These are phyloP conservation scores for Tolypocladium album DNA, from an alignment of 2,329 filamentous ascomycete genomes.

Conservation along the genomic window DNA sequence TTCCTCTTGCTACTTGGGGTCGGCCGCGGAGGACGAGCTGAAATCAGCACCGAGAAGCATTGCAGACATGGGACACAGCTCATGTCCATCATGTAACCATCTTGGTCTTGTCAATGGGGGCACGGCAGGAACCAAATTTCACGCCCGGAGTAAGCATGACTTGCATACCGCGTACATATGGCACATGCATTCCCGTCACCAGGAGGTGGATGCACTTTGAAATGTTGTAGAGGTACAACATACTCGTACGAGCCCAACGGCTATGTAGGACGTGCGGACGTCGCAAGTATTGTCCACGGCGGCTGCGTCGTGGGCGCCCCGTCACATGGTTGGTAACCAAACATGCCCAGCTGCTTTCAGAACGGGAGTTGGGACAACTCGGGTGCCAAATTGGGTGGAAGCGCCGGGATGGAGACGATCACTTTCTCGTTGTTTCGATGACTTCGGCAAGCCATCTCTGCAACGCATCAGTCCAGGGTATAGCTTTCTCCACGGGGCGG, in stretches of 20 bases:
- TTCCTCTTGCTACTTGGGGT: not conserved
- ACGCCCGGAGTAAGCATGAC: slow-evolving; percentile 1
- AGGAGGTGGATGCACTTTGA: not conserved
- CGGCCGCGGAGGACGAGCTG: not conserved
- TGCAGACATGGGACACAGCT: not conserved
- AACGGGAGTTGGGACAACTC: not conserved
- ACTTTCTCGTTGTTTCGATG: not conserved
- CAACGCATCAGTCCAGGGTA: slow-evolving; percentile 5
- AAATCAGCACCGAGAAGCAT: not conserved
- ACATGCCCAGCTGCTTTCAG: not conserved
- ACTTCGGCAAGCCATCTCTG: not conserved
- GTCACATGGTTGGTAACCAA: not conserved
- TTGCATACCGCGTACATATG: slow-evolving; percentile 1
- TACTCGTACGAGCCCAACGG: not conserved
- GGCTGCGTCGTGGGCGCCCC: not conserved
- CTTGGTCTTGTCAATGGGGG: not conserved
- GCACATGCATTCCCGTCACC: not conserved
- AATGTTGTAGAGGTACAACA: not conserved
- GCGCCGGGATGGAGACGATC: not conserved
- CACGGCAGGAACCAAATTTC: not conserved
- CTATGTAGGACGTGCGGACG: not conserved
- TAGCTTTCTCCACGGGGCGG: slow-evolving; percentile 6
- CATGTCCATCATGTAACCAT: not conserved
- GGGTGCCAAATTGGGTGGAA: not conserved
- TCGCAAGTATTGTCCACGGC: not conserved